Percentiles rank a stretch among this genome's conserved stretches.
These are phyloP conservation scores for Psilocybe azurescens DNA, from an alignment of 768 basidiomycete genomes.

Conservation along the genomic window DNA sequence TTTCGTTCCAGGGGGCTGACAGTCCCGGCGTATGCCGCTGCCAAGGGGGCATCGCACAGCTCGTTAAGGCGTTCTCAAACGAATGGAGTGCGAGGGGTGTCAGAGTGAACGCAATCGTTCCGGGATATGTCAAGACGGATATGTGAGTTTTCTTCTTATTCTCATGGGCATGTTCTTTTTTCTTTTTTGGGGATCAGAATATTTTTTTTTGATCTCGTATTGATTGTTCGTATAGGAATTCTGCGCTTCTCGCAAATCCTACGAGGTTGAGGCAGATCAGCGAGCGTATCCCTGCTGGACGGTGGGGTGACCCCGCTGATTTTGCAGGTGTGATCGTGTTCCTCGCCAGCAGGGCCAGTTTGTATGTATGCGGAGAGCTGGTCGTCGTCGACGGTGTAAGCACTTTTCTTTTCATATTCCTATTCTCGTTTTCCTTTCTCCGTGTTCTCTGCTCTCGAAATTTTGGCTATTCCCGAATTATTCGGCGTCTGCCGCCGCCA, in stretches of 20 bases:
- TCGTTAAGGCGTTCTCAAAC: constrained; percentile 90
- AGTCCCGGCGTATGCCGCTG: constrained; percentile 92
- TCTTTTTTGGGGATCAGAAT: background rate
- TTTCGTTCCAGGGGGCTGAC: constrained; percentile 68
- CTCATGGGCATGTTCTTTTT: background rate
- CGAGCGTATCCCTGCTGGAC: constrained; percentile 72
- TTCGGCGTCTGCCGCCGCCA: background rate
- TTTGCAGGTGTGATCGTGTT: constrained; percentile 78
- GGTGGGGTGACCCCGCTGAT: constrained; percentile 77
- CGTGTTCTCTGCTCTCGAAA: background rate
- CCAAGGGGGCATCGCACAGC: constrained; percentile 85
- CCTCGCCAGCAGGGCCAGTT: constrained; percentile 68
- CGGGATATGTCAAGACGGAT: constrained; percentile 89
- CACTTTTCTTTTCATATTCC: constrained; percentile 22
- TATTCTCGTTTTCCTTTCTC: constrained; percentile 13
- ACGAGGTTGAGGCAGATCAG: constrained; percentile 71
- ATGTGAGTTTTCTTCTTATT: constrained; percentile 56
- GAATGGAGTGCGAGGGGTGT: constrained; percentile 92
- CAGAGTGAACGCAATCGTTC: constrained; percentile 88
- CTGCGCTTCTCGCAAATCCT: constrained; percentile 58
- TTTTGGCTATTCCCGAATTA: background rate
- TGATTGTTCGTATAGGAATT: constrained; percentile 41
- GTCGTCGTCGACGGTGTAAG: constrained; percentile 73
- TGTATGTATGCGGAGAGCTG: constrained; percentile 76
- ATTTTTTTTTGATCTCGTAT: background rate